Evolutionary conservation across 805 yeast species (phyloP).

Genomic region (Debaryomyces castellii): DNA sequence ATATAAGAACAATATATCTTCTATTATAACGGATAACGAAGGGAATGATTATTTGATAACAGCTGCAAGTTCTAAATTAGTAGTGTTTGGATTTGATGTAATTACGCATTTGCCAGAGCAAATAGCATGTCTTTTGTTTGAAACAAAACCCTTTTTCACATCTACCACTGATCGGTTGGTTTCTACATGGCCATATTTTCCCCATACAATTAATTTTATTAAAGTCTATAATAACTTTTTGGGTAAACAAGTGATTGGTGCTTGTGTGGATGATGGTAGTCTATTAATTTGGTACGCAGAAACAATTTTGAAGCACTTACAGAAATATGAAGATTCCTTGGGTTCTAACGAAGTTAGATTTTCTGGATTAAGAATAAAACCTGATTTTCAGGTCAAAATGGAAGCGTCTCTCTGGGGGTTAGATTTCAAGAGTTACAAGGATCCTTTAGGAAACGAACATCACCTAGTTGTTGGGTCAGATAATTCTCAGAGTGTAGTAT

Average conservation of each 20-base stretch:
- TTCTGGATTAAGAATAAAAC: slow-evolving; percentile 18
- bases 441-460: slow-evolving; percentile 15
- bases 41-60: slow-evolving; percentile 25
- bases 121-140: slow-evolving; percentile 31
- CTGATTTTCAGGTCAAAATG: slow-evolving; percentile 30
- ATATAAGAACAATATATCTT: slow-evolving; percentile 42
- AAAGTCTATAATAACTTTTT: slow-evolving; percentile 33
- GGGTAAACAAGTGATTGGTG: slow-evolving; percentile 43
- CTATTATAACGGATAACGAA: slow-evolving; percentile 15
- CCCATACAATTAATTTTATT: slow-evolving; percentile 57
- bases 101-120: slow-evolving; percentile 25
- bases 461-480: slow-evolving; percentile 51
- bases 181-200: slow-evolving; percentile 53
- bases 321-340: slow-evolving; percentile 6
- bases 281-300: slow-evolving; percentile 35
- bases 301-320: slow-evolving; percentile 19
- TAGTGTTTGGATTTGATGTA: slow-evolving; percentile 30
- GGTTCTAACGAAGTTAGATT: slow-evolving; percentile 11
- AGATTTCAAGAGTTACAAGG: slow-evolving; percentile 35
- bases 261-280: slow-evolving; percentile 58
- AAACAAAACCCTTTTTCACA: slow-evolving; percentile 42
- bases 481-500: slow-evolving; percentile 47
- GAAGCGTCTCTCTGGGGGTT: slow-evolving; percentile 63
- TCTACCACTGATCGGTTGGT: slow-evolving; percentile 38
- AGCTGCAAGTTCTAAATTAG: slow-evolving; percentile 34